Evolutionary conservation across 768 basidiomycete species (phyloP), one percentile per base, ranked within the genome.

Genomic region (Mycena chlorophos): DNA sequence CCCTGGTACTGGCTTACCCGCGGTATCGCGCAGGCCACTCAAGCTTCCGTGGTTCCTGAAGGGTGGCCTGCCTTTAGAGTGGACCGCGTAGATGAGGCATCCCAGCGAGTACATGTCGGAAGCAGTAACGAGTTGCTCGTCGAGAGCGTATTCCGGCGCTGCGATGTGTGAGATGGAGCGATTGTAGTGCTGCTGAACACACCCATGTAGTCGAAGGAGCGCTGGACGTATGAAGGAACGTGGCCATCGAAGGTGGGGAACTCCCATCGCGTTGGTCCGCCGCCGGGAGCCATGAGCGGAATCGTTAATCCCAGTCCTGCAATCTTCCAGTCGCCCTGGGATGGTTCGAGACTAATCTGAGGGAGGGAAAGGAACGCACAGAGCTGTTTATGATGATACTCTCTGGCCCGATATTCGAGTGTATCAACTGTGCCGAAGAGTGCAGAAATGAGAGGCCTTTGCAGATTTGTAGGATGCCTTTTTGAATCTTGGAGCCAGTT

Each of bases 251-350:
- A 89, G 22, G 90, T 87, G 0, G 94, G 94, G 65, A 90, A 97
- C 63, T 93, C 89, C 89, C 95, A 98, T 25, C 84, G 81, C 0
- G 92, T 84, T 0, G 89, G 79, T 6, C 80, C 74, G 5, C 94
- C 94, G 56, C 88, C 83, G 3, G 84, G 72, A 22, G 78, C 75
- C 34, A 82, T 72, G 6, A 97, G 76, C 5, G 91, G 80, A 27
- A 95, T 94, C 1, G 91, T 93, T 47, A 94, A 75, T 2, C 93
- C 92, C 34, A 99, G 78, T 2, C 94, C 95, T 17, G 89, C 85
- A 29, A 99, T 82, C 73, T 98, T 99, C 97, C 97, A 99, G 71
- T 99, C 97, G 28, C 97, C 96, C 93, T 96, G 63, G 43, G 23
- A 43, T n/a, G 40, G 16, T 26, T 56, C 26, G 49, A 50, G 22